phyloP scores from a whole-genome alignment of 345 rosid species.

The Lepidium africanum region DNA sequence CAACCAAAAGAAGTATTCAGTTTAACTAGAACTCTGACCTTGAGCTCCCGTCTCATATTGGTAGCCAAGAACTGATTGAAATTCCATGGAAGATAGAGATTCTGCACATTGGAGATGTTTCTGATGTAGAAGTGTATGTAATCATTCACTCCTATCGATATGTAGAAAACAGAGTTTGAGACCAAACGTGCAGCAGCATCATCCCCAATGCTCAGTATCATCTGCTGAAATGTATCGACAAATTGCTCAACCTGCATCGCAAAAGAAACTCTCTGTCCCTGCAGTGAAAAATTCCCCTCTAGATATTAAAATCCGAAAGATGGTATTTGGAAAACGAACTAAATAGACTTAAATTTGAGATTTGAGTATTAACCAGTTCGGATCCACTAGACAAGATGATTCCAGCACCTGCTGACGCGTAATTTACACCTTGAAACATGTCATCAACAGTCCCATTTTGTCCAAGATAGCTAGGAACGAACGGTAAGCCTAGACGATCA shows the following conservation, averaged over 20 bases:
- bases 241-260: slow-evolving; percentile 85
- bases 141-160: slow-evolving; percentile 84
- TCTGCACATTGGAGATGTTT: slow-evolving; percentile 65
- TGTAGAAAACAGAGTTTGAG: slow-evolving; percentile 58
- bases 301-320: not conserved
- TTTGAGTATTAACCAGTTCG: slow-evolving; percentile 44
- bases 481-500: slow-evolving; percentile 64
- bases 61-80: slow-evolving; percentile 77
- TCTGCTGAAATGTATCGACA: slow-evolving; percentile 68
- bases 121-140: slow-evolving; percentile 84
- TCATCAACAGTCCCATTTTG: slow-evolving; percentile 48
- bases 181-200: slow-evolving; percentile 40
- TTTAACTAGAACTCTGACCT: slow-evolving; percentile 32
- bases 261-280: slow-evolving; percentile 87
- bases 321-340: not conserved
- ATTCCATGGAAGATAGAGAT: slow-evolving; percentile 71
- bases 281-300: not conserved
- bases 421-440: slow-evolving; percentile 78
- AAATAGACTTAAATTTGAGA: not conserved
- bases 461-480: slow-evolving; percentile 83
- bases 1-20: not conserved
- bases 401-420: slow-evolving; percentile 87
- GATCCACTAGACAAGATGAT: slow-evolving; percentile 83
- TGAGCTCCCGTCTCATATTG: slow-evolving; percentile 51
- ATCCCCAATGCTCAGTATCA: slow-evolving; percentile 60